These are phyloP conservation scores for Rubia yunnanensis DNA, from an alignment of 257 asterid species.

Conservation along the genomic window DNA sequence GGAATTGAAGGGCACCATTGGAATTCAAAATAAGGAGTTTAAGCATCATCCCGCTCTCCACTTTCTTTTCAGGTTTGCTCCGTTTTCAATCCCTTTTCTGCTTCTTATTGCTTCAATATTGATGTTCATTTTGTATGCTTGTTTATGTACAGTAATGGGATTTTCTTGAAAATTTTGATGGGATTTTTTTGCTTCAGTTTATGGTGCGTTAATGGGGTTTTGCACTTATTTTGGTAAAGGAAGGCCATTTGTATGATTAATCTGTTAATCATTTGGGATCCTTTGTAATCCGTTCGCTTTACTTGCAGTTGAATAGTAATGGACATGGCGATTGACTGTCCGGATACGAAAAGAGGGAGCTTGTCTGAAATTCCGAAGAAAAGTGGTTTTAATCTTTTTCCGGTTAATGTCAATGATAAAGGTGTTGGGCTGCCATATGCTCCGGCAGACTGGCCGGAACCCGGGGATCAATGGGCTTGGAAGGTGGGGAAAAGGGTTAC, in stretches of 20 bases:
- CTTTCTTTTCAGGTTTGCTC: neutral
- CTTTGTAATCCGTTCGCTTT: no score
- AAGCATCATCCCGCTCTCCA: no score
- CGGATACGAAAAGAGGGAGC: constrained; percentile 32
- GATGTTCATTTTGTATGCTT: neutral
- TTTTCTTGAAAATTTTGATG: neutral
- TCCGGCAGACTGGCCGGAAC: constrained; percentile 73
- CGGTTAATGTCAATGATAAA: constrained; percentile 39
- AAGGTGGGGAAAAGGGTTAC: constrained; percentile 58
- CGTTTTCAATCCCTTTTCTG: neutral
- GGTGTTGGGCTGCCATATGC: constrained; percentile 93
- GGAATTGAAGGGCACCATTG: no score
- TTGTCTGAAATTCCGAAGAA: constrained; percentile 21
- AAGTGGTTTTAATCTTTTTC: constrained; percentile 42
- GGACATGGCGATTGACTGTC: constrained; percentile 48
- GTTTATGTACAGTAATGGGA: neutral
- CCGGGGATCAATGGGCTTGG: constrained; percentile 93
- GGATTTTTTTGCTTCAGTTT: neutral
- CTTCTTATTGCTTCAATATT: neutral
- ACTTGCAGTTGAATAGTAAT: constrained; percentile 2
- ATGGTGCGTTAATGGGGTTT: neutral
- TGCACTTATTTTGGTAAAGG: neutral
- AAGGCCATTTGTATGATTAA: neutral
- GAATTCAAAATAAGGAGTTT: no score
- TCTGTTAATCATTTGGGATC: neutral